Base-by-base conservation (phyloP, 768 basidiomycete species). In the Podaxis carcinomalis region DNA sequence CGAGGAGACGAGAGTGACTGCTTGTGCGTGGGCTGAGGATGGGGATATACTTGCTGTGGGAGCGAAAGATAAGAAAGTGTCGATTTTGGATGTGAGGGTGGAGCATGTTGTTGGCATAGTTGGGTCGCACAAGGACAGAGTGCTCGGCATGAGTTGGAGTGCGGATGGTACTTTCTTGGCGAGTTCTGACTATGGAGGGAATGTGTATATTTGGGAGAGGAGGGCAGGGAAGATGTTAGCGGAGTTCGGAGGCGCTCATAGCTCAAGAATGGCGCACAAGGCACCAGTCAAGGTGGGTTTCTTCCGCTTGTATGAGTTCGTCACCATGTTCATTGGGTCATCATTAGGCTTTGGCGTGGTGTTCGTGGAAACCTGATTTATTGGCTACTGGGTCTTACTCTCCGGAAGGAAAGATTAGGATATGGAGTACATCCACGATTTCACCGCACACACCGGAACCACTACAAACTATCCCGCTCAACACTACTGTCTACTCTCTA, bases 141-240 rank as follows among this genome's bases (percentile, higher is more conserved):
- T 94, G 35, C 84, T 90, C 63, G 89, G 90, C 2, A 67, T 94
- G 28, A 84, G 85, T 47, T 95, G 92, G 92, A 82, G 88, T 56
- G 65, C 75, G 2, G 89, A 90, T 63, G 89, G 90, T 0, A 83
- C 84, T 63, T 79, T 90, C 55, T 77, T 97, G 14, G 95, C 95
- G 0, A 92, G 88, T 50, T 90, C 92, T 1, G 95, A 93, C 7
- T 87, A 89, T 65, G 86, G 90, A 68, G 95, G 95, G 62, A 87
- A 88, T 42, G 90, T 95, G 32, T 87, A 90, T 67, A 84, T 94
- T 11, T 93, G 89, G 87, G 90, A 93, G 66, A 72, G 83, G 46
- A 77, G 79, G 57, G 71, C 82, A 11, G 81, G 83, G 64, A 83
- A 83, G 68, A 74, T 87, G 10, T 75, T 94, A n/a, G 83, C 82